phyloP scores from a whole-genome alignment of 495 filamentous ascomycete species.

The Trichoderma virens region DNA sequence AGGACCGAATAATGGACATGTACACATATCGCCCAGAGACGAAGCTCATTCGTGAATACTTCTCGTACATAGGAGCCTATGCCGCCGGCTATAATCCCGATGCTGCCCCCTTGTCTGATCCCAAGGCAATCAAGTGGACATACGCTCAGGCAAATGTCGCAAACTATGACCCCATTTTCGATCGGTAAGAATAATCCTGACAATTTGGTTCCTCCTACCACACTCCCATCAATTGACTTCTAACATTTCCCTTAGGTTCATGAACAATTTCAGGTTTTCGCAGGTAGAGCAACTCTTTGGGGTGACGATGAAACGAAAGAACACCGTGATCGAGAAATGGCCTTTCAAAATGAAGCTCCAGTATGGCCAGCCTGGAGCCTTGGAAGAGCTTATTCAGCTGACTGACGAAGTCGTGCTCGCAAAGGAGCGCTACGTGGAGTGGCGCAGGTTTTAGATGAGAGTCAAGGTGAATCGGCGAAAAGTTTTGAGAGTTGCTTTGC shows the following conservation, averaged over 20 bases:
- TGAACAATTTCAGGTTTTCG: not conserved
- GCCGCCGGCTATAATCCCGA: not conserved
- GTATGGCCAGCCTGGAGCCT: slow-evolving; percentile 23
- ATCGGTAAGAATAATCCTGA: not conserved
- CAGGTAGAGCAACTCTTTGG: not conserved
- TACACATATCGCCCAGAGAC: not conserved
- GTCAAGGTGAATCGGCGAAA: no score
- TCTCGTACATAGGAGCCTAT: not conserved
- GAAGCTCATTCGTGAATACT: not conserved
- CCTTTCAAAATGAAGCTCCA: slow-evolving; percentile 26
- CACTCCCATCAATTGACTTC: not conserved
- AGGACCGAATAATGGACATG: no score
- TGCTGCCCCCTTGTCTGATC: no score
- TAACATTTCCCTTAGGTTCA: not conserved
- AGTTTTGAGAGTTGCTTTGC: no score
- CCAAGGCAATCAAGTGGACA: not conserved
- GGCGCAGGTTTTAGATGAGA: slow-evolving; percentile 16
- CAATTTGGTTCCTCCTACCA: not conserved
- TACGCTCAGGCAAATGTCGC: not conserved
- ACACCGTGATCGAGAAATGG: slow-evolving; percentile 36
- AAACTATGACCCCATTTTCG: not conserved
- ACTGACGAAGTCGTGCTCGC: slow-evolving; percentile 16
- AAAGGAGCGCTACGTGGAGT: slow-evolving; percentile 33
- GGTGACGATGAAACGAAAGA: slow-evolving; percentile 15
- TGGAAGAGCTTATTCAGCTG: slow-evolving; percentile 20